Conservation (phyloP, 1,284 basidiomycete species). For the Pascua guehoae region DNA sequence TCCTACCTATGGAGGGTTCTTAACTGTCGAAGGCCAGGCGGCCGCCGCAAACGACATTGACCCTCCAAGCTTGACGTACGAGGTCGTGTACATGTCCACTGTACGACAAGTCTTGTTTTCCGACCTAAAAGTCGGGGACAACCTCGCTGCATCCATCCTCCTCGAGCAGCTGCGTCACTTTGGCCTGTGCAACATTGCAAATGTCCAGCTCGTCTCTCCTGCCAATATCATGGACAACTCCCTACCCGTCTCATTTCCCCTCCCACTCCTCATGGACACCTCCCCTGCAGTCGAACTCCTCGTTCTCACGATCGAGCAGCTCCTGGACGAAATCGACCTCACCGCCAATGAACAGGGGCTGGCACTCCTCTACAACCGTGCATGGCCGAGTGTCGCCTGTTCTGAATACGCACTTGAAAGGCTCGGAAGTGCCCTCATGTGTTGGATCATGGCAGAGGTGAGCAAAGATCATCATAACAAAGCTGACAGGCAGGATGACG, state of each 20-base stretch:
- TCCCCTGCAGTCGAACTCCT: constrained; percentile 68
- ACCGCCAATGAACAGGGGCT: constrained; percentile 69
- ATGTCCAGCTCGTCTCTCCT: constrained; percentile 13
- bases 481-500: constrained; percentile 27
- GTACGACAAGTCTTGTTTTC: constrained; percentile 61
- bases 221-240: not conserved
- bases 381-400: constrained; percentile 68
- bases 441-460: constrained; percentile 58
- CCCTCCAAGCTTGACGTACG: constrained; percentile 55
- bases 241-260: constrained; percentile 52
- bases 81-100: constrained; percentile 59
- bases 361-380: constrained; percentile 59
- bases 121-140: constrained; percentile 59
- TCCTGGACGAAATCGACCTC: constrained; percentile 65
- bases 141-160: constrained; percentile 56
- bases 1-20: constrained; percentile 7
- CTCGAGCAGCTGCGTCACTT: constrained; percentile 61
- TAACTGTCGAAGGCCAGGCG: constrained; percentile 6
- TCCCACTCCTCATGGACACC: constrained; percentile 67
- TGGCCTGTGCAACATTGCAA: constrained; percentile 56
- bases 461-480: constrained; percentile 10
- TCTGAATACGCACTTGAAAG: constrained; percentile 59
- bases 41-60: constrained; percentile 2
- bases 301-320: constrained; percentile 66
- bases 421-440: constrained; percentile 53